phyloP scores from a whole-genome alignment of 345 rosid genomes.

The Clarkia xantiana region DNA sequence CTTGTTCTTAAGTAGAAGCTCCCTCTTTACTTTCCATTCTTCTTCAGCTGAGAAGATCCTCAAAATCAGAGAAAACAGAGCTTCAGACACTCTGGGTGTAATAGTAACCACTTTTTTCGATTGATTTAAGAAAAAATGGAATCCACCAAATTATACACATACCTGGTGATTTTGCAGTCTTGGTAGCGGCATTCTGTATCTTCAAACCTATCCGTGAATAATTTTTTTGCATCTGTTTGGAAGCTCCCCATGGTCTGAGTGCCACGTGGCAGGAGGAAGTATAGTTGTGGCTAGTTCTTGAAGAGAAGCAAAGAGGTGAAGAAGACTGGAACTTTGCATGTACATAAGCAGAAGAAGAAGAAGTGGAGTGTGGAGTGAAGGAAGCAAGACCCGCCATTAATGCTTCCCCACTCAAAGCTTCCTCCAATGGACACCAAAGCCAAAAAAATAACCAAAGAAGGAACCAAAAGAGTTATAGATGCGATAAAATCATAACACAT shows the following conservation, averaged over 20 bases:
- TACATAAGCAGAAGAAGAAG: conserved; percentile 21
- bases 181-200: conserved; percentile 53
- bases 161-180: conserved; percentile 88
- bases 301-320: conserved; percentile 14
- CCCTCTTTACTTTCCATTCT: conserved; percentile 88
- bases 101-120: neutral
- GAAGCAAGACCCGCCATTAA: conserved; percentile 51
- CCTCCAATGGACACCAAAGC: neutral
- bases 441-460: no score
- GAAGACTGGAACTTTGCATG: conserved; percentile 23
- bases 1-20: conserved; percentile 65
- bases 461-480: no score
- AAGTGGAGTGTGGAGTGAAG: conserved; percentile 21
- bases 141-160: neutral
- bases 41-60: conserved; percentile 58
- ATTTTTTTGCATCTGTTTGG: conserved; percentile 12
- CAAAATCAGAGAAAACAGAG: neutral
- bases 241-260: conserved; percentile 11
- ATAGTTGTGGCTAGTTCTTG: conserved; percentile 15
- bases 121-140: neutral
- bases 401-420: neutral
- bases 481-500: no score
- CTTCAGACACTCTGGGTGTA: neutral
- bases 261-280: conserved; percentile 4
- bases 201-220: conserved; percentile 14